Evolutionary conservation across 257 asterid genomes (phyloP).

Genomic region (Pogostemon cablin): DNA sequence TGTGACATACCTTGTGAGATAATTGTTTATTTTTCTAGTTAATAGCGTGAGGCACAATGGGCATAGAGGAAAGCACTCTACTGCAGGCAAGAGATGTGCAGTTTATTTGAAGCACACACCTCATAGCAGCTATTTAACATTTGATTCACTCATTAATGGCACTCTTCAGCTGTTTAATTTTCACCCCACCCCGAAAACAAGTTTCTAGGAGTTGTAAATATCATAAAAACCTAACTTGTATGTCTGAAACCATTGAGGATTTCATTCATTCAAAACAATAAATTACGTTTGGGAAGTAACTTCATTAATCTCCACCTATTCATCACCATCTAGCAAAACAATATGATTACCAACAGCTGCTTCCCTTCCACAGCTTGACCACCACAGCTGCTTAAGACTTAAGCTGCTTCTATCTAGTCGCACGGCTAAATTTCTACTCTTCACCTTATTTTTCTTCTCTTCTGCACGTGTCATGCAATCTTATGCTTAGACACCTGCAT

Average conservation of each 20-base stretch:
- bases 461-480: neutral
- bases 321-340: constrained; percentile 2
- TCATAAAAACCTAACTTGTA: neutral
- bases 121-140: too few species aligned
- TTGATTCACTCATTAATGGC: too few species aligned
- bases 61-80: neutral
- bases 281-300: neutral
- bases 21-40: neutral
- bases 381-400: neutral
- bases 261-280: neutral
- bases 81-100: neutral
- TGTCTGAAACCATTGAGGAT: neutral
- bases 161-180: neutral
- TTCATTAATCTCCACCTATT: neutral
- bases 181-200: neutral
- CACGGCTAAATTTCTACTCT: neutral
- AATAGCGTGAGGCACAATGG: neutral
- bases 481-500: neutral
- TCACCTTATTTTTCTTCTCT: neutral
- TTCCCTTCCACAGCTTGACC: neutral
- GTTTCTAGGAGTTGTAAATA: neutral
- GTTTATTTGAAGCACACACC: neutral
- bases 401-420: neutral
- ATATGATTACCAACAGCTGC: neutral
- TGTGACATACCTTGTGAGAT: constrained; percentile 6